phyloP scores from a whole-genome alignment of 177 flowering plant genomes.

The Tripterygium wilfordii region DNA sequence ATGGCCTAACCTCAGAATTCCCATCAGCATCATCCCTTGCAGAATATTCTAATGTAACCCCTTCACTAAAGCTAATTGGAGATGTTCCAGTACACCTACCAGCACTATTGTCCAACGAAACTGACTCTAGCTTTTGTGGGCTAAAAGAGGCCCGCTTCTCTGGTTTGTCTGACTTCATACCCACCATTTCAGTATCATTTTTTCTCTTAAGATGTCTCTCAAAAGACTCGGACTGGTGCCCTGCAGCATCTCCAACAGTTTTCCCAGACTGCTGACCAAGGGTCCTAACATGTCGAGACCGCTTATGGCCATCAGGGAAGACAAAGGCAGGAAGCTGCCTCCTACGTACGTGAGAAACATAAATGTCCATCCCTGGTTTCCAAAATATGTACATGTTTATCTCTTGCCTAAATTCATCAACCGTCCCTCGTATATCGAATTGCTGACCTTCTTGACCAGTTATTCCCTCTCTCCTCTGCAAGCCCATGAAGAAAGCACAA shows the following conservation, averaged over 20 bases:
- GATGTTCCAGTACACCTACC: slow-evolving; percentile 4
- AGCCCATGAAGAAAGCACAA: slow-evolving; percentile 59
- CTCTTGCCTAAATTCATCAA: slow-evolving; percentile 51
- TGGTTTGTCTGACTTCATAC: slow-evolving; percentile 12
- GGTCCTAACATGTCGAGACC: slow-evolving; percentile 19
- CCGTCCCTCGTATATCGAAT: slow-evolving; percentile 60
- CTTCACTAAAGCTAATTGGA: slow-evolving; percentile 8
- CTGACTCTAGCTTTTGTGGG: slow-evolving; percentile 15
- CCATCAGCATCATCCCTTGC: slow-evolving; percentile 4
- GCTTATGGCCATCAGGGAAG: slow-evolving; percentile 40
- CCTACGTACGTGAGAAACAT: slow-evolving; percentile 44
- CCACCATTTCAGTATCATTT: slow-evolving; percentile 20
- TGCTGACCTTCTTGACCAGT: slow-evolving; percentile 46
- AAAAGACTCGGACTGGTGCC: slow-evolving; percentile 13
- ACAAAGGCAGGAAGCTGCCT: slow-evolving; percentile 46
- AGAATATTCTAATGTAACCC: slow-evolving; percentile 6
- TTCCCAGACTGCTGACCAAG: slow-evolving; percentile 20
- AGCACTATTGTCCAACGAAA: slow-evolving; percentile 16
- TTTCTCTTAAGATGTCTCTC: slow-evolving; percentile 37
- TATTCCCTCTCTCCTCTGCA: slow-evolving; percentile 46
- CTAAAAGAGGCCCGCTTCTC: slow-evolving; percentile 30
- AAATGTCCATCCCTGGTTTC: slow-evolving; percentile 55
- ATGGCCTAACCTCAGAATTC: slow-evolving; percentile 7
- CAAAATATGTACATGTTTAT: slow-evolving; percentile 38
- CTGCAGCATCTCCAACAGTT: slow-evolving; percentile 20